Percentiles rank a stretch among this genome's conserved stretches.
phyloP scores from a whole-genome alignment of 345 rosid species.

The Gossypioides kirkii region DNA sequence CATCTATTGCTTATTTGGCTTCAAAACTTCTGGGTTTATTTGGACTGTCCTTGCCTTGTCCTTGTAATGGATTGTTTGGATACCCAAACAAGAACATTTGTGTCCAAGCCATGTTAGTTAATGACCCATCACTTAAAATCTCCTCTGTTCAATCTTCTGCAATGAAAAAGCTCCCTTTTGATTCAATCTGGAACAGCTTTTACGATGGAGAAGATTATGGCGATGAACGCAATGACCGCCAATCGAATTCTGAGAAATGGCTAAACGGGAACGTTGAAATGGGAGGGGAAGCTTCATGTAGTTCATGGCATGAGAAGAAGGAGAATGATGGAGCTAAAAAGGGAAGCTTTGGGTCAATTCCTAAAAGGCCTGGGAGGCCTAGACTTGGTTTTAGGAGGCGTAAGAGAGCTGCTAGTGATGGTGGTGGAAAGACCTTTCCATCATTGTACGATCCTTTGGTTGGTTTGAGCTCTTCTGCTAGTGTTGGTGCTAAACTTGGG shows the following conservation, averaged over 20 bases:
- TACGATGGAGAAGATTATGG: constrained; percentile 13
- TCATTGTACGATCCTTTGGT: constrained; percentile 31
- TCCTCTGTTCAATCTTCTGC: constrained; percentile 41
- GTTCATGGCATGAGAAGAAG: constrained; percentile 18
- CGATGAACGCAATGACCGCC: background rate
- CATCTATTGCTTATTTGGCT: constrained; percentile 41
- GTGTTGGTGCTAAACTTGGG: constrained; percentile 18
- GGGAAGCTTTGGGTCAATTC: constrained; percentile 17
- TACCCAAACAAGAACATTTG: constrained; percentile 27
- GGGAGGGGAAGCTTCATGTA: constrained; percentile 28
- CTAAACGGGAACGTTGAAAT: constrained; percentile 19
- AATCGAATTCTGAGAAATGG: background rate
- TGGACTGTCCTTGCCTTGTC: constrained; percentile 53
- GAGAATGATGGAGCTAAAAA: constrained; percentile 23
- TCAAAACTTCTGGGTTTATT: constrained; percentile 50
- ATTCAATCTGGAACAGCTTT: constrained; percentile 27
- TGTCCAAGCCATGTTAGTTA: constrained; percentile 38
- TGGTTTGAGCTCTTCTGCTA: constrained; percentile 27
- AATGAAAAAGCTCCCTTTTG: constrained; percentile 41
- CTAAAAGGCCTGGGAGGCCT: constrained; percentile 26
- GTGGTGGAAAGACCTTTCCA: constrained; percentile 23
- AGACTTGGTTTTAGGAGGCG: constrained; percentile 39
- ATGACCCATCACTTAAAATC: constrained; percentile 38
- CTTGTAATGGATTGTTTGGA: constrained; percentile 54
- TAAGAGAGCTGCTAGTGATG: constrained; percentile 24